These are phyloP conservation scores for Salvia miltiorrhiza DNA, from an alignment of 257 asterid species.

Conservation along the genomic window DNA sequence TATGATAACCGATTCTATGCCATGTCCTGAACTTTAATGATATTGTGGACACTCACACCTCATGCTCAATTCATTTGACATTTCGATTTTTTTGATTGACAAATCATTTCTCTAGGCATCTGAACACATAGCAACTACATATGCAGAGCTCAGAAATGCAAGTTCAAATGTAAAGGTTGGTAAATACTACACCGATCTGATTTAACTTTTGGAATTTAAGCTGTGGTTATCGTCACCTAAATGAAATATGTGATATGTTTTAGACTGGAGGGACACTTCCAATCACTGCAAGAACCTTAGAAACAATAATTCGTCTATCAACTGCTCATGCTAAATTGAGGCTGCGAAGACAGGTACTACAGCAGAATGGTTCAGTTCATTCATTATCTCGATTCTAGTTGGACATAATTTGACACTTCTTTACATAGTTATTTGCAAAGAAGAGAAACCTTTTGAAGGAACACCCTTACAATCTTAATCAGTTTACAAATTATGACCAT, in stretches of 20 bases:
- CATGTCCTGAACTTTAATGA: neutral
- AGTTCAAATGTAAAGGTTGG: slow-evolving; percentile 80
- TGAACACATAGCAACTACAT: slow-evolving; percentile 86
- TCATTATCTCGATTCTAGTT: neutral
- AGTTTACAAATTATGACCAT: neutral
- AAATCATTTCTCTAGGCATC: slow-evolving; percentile 59
- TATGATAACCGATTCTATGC: neutral
- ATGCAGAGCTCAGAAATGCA: slow-evolving; percentile 90
- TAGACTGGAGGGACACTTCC: slow-evolving; percentile 97
- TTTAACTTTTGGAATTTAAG: slow-evolving; percentile 6
- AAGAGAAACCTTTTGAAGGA: neutral
- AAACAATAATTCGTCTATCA: slow-evolving; percentile 88
- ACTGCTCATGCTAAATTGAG: slow-evolving; percentile 97
- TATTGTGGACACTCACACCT: neutral
- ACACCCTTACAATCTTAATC: neutral
- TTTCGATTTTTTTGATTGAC: slow-evolving; percentile 19
- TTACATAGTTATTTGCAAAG: neutral
- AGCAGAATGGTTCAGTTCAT: neutral
- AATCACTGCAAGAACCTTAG: slow-evolving; percentile 94
- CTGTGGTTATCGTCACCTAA: slow-evolving; percentile 6
- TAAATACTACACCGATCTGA: slow-evolving; percentile 18
- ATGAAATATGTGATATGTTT: slow-evolving; percentile 4
- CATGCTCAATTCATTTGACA: neutral
- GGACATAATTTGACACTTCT: neutral
- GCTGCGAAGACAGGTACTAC: slow-evolving; percentile 73